Evolutionary conservation across 345 rosid genomes (phyloP).

Genomic region (Acer yangbiense): DNA sequence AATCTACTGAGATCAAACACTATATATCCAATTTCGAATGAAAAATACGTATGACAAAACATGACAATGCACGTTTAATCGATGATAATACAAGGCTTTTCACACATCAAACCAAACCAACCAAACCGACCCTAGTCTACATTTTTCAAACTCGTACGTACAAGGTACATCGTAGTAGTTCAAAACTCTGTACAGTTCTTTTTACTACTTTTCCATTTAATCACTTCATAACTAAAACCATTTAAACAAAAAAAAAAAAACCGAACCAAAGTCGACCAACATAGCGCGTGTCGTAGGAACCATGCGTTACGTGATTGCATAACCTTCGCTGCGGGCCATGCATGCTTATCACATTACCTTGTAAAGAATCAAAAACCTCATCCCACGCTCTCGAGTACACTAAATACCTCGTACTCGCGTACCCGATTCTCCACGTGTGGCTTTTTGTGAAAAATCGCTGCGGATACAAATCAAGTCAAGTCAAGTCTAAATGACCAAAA

Average conservation of each 20-base stretch:
- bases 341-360: conserved; percentile 20
- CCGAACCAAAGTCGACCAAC: neutral
- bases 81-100: neutral
- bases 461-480: neutral
- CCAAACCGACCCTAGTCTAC: neutral
- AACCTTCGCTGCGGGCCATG: conserved; percentile 31
- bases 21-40: too few species aligned
- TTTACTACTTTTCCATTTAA: neutral
- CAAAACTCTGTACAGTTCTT: neutral
- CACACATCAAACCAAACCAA: neutral
- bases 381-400: neutral
- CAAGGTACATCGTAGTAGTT: neutral
- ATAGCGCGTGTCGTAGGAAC: conserved; percentile 16
- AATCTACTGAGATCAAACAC: too few species aligned
- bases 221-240: too few species aligned
- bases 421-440: neutral
- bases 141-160: neutral
- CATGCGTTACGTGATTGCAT: conserved; percentile 36
- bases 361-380: neutral
- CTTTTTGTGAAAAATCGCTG: neutral
- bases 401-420: neutral
- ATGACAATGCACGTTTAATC: too few species aligned
- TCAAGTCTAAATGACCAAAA: neutral
- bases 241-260: neutral
- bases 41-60: too few species aligned